phyloP scores from a whole-genome alignment of 2,329 filamentous ascomycete genomes.

The Colletotrichum lini region DNA sequence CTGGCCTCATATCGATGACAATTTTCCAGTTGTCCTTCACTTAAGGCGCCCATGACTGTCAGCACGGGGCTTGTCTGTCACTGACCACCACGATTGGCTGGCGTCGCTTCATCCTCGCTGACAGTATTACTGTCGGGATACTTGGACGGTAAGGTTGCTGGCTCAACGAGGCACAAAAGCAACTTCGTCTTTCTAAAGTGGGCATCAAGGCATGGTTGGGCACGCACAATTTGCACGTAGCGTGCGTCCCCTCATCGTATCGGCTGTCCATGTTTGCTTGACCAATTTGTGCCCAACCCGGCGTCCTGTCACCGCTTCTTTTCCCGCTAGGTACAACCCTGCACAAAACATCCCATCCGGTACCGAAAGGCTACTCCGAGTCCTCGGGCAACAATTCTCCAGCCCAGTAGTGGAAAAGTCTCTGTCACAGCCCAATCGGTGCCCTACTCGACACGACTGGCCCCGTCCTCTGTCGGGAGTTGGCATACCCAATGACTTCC shows the following conservation, averaged over 20 bases:
- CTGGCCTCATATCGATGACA: background rate
- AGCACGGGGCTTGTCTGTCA: slow-evolving; percentile 9
- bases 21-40: slow-evolving; percentile 4
- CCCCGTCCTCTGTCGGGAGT: slow-evolving; percentile 31
- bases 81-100: slow-evolving; percentile 24
- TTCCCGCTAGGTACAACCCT: slow-evolving; percentile 53
- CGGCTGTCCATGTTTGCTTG: slow-evolving; percentile 39
- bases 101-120: background rate
- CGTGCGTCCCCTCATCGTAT: slow-evolving; percentile 41
- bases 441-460: slow-evolving; percentile 45
- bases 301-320: slow-evolving; percentile 50
- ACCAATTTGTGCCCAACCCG: slow-evolving; percentile 44
- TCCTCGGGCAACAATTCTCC: slow-evolving; percentile 52
- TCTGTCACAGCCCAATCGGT: slow-evolving; percentile 50
- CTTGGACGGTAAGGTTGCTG: slow-evolving; percentile 15
- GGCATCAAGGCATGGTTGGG: slow-evolving; percentile 46
- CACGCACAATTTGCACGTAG: slow-evolving; percentile 37
- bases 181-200: slow-evolving; percentile 36
- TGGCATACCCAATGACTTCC: slow-evolving; percentile 40
- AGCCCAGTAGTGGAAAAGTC: slow-evolving; percentile 40
- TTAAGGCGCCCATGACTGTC: slow-evolving; percentile 10
- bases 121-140: slow-evolving; percentile 13
- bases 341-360: slow-evolving; percentile 49
- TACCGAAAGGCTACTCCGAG: slow-evolving; percentile 48
- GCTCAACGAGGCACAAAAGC: slow-evolving; percentile 38